Evolutionary conservation across 1,139 yeast genomes (phyloP).

Genomic region (Blastobotrys arbuscula): DNA sequence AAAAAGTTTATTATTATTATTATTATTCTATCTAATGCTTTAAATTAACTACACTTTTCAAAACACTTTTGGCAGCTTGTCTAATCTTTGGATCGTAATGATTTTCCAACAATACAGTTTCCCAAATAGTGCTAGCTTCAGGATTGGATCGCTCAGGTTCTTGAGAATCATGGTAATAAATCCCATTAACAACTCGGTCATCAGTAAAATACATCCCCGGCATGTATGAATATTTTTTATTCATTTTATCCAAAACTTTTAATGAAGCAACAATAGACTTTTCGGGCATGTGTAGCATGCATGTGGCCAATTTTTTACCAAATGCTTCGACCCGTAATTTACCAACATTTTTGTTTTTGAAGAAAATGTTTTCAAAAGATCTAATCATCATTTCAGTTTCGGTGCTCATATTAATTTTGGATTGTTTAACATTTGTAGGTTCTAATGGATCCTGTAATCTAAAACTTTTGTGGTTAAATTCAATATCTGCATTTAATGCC

Average conservation of each 20-base stretch:
- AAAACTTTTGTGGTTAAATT: conserved; percentile 73
- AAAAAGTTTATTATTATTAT: neutral
- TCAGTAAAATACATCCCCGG: conserved; percentile 80
- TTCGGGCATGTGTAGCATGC: conserved; percentile 75
- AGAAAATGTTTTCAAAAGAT: conserved; percentile 74
- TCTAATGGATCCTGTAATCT: conserved; percentile 71
- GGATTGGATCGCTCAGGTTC: conserved; percentile 75
- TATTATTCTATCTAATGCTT: neutral
- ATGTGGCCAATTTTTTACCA: conserved; percentile 67
- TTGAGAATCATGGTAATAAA: conserved; percentile 58
- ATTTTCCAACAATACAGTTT: conserved; percentile 64
- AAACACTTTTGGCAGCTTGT: conserved; percentile 40
- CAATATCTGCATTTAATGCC: conserved; percentile 76
- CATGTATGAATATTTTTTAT: conserved; percentile 57
- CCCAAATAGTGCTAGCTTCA: conserved; percentile 89
- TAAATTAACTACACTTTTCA: conserved; percentile 2
- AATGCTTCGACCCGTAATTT: conserved; percentile 73
- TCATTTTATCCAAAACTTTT: conserved; percentile 70
- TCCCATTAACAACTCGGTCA: conserved; percentile 77
- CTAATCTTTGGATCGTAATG: conserved; percentile 82
- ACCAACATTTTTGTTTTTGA: conserved; percentile 70
- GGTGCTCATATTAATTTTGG: conserved; percentile 71
- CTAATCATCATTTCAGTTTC: conserved; percentile 77
- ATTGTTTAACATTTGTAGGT: conserved; percentile 45
- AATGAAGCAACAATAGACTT: conserved; percentile 74